phyloP scores from a whole-genome alignment of 805 yeast species.

The Metschnikowia hibisci region DNA sequence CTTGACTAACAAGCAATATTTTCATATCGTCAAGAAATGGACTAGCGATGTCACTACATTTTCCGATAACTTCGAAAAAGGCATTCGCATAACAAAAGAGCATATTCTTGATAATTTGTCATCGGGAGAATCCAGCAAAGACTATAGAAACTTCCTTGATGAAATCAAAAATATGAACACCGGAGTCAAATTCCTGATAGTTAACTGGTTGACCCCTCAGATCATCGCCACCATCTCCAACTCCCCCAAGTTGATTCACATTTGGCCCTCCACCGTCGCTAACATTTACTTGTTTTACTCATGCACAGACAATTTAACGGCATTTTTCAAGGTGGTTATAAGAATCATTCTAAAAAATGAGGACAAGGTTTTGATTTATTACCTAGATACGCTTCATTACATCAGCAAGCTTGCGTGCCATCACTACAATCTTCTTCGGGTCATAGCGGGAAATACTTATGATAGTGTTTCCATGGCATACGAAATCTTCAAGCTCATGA shows the following conservation, averaged over 20 bases:
- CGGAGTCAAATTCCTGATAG: slow-evolving; percentile 42
- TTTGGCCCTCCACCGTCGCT: slow-evolving; percentile 28
- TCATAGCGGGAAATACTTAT: slow-evolving; percentile 26
- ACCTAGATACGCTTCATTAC: slow-evolving; percentile 40
- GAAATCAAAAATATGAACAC: slow-evolving; percentile 27
- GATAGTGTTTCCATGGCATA: slow-evolving; percentile 29
- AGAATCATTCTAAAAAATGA: slow-evolving; percentile 36
- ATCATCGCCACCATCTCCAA: slow-evolving; percentile 33
- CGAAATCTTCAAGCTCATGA: slow-evolving; percentile 34
- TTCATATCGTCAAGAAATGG: slow-evolving; percentile 52
- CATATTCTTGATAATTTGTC: slow-evolving; percentile 32
- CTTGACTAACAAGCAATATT: slow-evolving; percentile 50
- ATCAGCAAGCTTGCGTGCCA: slow-evolving; percentile 26
- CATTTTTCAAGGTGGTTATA: slow-evolving; percentile 36
- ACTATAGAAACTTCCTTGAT: slow-evolving; percentile 8
- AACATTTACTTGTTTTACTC: slow-evolving; percentile 32
- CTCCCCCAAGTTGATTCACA: slow-evolving; percentile 35
- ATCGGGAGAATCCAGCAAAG: slow-evolving; percentile 17
- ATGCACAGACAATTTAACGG: slow-evolving; percentile 38
- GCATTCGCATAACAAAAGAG: slow-evolving; percentile 27
- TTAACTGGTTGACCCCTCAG: slow-evolving; percentile 47
- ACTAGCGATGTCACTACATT: slow-evolving; percentile 28
- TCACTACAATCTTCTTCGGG: slow-evolving; percentile 24
- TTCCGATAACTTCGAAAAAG: slow-evolving; percentile 37
- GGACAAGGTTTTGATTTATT: slow-evolving; percentile 36